Evolutionary conservation across 352 stramenopile species (phyloP).

Genomic region (Phytophthora palmivora): DNA sequence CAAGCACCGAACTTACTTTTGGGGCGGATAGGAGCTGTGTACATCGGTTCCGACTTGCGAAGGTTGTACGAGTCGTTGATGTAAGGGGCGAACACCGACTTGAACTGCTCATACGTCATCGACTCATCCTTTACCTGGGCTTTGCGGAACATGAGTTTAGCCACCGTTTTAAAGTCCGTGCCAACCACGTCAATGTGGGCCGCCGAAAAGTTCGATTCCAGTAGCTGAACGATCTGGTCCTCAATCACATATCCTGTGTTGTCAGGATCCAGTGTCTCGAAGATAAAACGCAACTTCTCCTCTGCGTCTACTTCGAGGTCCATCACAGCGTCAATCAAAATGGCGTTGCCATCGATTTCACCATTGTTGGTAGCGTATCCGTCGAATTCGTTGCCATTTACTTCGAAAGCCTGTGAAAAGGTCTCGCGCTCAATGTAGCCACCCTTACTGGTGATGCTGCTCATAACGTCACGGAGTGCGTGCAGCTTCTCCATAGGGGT

Average conservation of each 20-base stretch:
- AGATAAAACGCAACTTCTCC: conserved; percentile 87
- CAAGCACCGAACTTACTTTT: conserved; percentile 72
- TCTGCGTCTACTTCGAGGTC: conserved; percentile 76
- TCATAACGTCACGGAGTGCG: conserved; percentile 80
- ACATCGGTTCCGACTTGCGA: conserved; percentile 42
- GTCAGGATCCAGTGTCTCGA: conserved; percentile 78
- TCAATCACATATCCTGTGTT: conserved; percentile 59
- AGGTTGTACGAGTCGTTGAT: conserved; percentile 67
- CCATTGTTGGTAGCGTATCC: conserved; percentile 60
- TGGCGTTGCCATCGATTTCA: conserved; percentile 75
- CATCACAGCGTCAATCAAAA: conserved; percentile 85
- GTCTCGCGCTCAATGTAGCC: conserved; percentile 77
- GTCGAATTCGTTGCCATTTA: conserved; percentile 60
- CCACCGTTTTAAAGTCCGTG: conserved; percentile 72
- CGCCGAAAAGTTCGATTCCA: conserved; percentile 76
- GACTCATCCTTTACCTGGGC: conserved; percentile 56
- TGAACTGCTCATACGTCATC: conserved; percentile 82
- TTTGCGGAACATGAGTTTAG: conserved; percentile 75
- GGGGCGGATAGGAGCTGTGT: conserved; percentile 33
- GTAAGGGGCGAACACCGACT: conserved; percentile 73
- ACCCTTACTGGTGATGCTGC: conserved; percentile 62
- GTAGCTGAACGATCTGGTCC: conserved; percentile 67
- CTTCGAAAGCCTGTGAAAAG: conserved; percentile 80
- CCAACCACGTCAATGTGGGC: conserved; percentile 80
- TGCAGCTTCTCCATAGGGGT: conserved; percentile 70